Base-by-base conservation (phyloP, 2,329 filamentous ascomycete genomes). In the Aspergillus viridinutans region DNA sequence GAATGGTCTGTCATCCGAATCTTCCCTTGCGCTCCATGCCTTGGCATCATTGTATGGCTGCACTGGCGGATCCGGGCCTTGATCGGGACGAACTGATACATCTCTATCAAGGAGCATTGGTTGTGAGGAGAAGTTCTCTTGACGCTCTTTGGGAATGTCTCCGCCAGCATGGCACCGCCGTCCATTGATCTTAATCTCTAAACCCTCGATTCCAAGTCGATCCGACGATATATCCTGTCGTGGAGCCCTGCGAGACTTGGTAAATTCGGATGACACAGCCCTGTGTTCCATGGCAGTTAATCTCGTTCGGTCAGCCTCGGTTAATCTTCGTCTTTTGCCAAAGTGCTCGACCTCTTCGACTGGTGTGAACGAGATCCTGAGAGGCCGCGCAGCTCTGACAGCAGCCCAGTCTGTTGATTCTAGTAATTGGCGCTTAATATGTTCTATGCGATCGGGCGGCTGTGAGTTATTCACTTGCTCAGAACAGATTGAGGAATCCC, bases 341-440 rank as follows among this genome's bases (percentile, higher is more conserved):
- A 75, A 71, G 20, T 54, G 63, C 50, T 68, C 65, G 2, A 67
- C 58, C 43, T 72, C 72, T 49, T 72, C 64, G 7, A 57, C 58
- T 3, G 66, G 57, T 7, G 61, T 61, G 52, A 73, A 74, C 21
- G 61, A 49, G 20, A 74, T 66, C n/a, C 67, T 62, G 7, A 76
- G 56, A 8, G 74, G 73, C 42, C 70, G 71, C 10, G 70, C 58
- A 4, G 63, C 63, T 9, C 70, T 69, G 10, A 76, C 59, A 3
- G 64, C 65, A n/a, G 69, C 73, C 75, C 74, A 76, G 55, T 77
- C 74, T 5, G 64, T 52, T 47, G 67, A 67, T 52, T 70, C 57
- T 5, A 76, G 69, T 1, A 77, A 64, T 29, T 65, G 65, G 12
- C 61, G 69, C 48, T 72, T 74, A 35, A 75, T 59, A 6, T 51